Conservation (phyloP, 179 eudicot genomes). For the Patellifolia procumbens region DNA sequence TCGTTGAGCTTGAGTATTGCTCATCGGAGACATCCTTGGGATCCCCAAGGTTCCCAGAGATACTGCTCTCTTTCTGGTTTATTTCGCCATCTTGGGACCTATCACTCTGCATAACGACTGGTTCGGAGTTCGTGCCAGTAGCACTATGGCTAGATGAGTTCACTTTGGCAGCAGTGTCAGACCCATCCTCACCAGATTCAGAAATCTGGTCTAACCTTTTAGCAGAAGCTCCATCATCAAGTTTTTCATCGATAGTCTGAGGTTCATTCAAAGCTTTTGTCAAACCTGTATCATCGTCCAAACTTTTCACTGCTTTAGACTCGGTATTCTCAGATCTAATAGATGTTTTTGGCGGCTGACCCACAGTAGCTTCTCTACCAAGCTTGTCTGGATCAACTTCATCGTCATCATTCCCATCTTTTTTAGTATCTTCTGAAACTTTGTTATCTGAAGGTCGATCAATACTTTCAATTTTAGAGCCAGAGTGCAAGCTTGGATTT, state of each 20-base stretch:
- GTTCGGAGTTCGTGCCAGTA: conserved; percentile 32
- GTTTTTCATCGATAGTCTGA: conserved; percentile 28
- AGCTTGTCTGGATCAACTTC: conserved; percentile 33
- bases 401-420: conserved; percentile 26
- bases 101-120: conserved; percentile 21
- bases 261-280: conserved; percentile 28
- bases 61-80: conserved; percentile 35
- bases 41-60: conserved; percentile 29
- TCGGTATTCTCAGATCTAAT: conserved; percentile 36
- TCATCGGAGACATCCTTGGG: conserved; percentile 30
- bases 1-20: conserved; percentile 32
- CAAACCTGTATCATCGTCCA: conserved; percentile 30
- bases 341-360: conserved; percentile 37
- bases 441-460: conserved; percentile 34
- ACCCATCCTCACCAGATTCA: conserved; percentile 35
- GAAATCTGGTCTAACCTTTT: conserved; percentile 34
- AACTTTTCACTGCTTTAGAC: conserved; percentile 25
- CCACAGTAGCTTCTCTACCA: conserved; percentile 32
- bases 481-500: conserved; percentile 33
- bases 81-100: conserved; percentile 30
- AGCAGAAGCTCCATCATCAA: conserved; percentile 34
- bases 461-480: conserved; percentile 30
- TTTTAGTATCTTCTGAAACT: conserved; percentile 28
- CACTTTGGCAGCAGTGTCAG: conserved; percentile 30
- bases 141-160: conserved; percentile 32